phyloP scores from a whole-genome alignment of 176 grass and related monocot species.

The Oryza longistaminata region DNA sequence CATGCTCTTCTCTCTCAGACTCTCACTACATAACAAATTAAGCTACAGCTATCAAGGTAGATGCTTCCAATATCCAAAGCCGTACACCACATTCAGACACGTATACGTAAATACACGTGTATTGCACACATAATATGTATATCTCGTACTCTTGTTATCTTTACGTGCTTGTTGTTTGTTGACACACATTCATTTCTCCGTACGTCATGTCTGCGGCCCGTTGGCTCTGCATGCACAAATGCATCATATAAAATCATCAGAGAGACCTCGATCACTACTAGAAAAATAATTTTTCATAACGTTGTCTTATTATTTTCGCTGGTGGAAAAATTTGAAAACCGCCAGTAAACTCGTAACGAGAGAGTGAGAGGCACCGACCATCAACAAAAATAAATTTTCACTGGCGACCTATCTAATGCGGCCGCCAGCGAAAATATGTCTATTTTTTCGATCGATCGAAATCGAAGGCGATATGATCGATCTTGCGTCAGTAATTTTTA shows the following conservation, averaged over 20 bases:
- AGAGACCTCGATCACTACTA: no score
- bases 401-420: no score
- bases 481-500: background rate
- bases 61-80: background rate
- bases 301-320: no score
- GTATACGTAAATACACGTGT: background rate
- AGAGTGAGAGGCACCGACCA: no score
- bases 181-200: background rate
- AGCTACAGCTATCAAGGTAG: background rate
- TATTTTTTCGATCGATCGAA: no score
- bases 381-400: no score
- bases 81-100: background rate
- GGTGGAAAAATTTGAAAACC: no score
- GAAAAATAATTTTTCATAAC: no score
- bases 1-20: background rate
- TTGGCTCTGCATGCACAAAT: constrained; percentile 22
- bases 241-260: background rate
- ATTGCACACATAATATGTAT: background rate
- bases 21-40: background rate
- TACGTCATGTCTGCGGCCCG: constrained; percentile 29
- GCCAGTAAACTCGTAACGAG: no score
- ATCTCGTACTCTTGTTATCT: background rate
- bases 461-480: background rate
- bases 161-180: background rate
- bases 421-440: no score